Conservation (phyloP, 2,329 filamentous ascomycete genomes). For the Exophiala aquamarina region DNA sequence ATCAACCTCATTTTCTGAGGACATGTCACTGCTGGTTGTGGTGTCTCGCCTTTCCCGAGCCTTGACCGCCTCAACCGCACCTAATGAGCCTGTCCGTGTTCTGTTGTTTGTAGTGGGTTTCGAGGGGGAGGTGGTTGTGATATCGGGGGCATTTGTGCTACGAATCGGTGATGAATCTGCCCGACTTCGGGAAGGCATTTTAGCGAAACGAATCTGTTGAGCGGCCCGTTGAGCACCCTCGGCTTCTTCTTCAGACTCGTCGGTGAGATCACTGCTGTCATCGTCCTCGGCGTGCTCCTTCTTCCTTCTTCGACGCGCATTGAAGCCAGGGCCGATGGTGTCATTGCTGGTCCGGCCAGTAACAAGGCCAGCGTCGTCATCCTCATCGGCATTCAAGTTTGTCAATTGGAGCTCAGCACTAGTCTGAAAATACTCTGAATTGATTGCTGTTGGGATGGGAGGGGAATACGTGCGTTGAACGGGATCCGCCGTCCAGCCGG, state of each 20-base stretch:
- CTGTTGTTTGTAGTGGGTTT: conserved; percentile 47
- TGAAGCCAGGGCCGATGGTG: conserved; percentile 53
- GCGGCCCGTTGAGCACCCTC: conserved; percentile 59
- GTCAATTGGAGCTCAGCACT: conserved; percentile 41
- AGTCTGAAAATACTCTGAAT: conserved; percentile 62
- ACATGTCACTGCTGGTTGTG: conserved; percentile 65
- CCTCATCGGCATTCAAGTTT: conserved; percentile 50
- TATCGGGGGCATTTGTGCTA: conserved; percentile 43
- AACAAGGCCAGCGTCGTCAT: conserved; percentile 64
- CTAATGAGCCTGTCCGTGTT: conserved; percentile 56
- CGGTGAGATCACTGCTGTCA: conserved; percentile 65
- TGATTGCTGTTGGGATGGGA: conserved; percentile 63
- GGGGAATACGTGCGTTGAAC: conserved; percentile 65
- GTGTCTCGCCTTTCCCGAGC: conserved; percentile 60
- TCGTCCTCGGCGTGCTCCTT: conserved; percentile 63
- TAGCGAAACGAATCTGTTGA: conserved; percentile 92
- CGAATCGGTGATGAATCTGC: conserved; percentile 87
- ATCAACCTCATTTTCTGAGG: conserved; percentile 62
- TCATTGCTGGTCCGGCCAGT: conserved; percentile 59
- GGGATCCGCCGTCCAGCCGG: conserved; percentile 59
- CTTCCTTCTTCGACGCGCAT: conserved; percentile 51
- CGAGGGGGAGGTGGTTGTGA: conserved; percentile 58
- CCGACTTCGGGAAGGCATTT: conserved; percentile 85
- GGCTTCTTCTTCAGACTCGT: conserved; percentile 65
- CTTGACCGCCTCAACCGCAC: conserved; percentile 54